phyloP scores from a whole-genome alignment of 345 rosid species.

The Passiflora organensis region DNA sequence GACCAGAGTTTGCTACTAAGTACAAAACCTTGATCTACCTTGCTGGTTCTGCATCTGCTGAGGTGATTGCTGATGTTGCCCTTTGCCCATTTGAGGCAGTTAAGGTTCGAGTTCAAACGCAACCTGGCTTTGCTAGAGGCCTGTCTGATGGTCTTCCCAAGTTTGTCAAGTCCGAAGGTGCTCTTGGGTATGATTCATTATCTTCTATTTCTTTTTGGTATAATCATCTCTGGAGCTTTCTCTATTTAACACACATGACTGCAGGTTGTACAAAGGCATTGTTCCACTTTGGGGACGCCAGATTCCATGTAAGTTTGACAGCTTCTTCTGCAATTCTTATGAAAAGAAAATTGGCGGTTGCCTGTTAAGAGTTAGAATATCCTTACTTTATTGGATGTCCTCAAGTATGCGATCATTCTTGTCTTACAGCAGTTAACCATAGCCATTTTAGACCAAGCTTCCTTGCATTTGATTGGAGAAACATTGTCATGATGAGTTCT shows the following conservation, averaged over 20 bases:
- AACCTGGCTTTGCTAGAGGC: conserved; percentile 98
- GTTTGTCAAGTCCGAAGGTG: conserved; percentile 85
- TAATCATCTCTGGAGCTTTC: background rate
- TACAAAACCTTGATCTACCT: conserved; percentile 96
- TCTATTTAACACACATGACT: conserved; percentile 10
- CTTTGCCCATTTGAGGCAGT: conserved; percentile 99
- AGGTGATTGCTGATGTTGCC: conserved; percentile 82
- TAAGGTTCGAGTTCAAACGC: conserved; percentile 97
- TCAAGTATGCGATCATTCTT: no score
- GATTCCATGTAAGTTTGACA: conserved; percentile 81
- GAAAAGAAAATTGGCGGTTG: background rate
- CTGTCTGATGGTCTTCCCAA: conserved; percentile 90
- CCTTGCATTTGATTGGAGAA: no score
- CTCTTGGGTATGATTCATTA: conserved; percentile 62
- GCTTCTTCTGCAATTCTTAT: background rate
- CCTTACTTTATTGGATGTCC: background rate
- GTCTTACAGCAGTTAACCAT: background rate
- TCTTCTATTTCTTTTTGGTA: background rate
- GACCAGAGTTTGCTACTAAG: conserved; percentile 76
- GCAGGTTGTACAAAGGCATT: conserved; percentile 91
- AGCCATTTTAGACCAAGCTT: no score
- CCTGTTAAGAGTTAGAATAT: background rate
- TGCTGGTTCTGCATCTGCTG: conserved; percentile 99
- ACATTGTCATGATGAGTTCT: no score
- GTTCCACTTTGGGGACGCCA: conserved; percentile 99